Base-by-base conservation (phyloP, 805 yeast genomes). In the Wickerhamomyces bisporus region DNA sequence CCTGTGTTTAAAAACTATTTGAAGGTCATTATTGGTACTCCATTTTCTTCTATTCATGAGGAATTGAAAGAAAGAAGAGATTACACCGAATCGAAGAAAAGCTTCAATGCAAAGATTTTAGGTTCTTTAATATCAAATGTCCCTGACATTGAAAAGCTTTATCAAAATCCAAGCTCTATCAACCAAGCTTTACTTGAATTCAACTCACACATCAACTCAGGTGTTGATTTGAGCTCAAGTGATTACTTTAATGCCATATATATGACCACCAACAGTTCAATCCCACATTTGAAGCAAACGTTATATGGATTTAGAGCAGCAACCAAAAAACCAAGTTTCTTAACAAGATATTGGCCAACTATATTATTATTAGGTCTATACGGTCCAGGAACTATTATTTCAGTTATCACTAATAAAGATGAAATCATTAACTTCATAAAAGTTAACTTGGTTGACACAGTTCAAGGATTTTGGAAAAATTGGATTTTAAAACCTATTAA, bases 401-500 rank as follows among this genome's bases (percentile, higher is more conserved):
- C 61, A 38, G 43, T 73, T 2, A 64, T 82, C 52, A 61, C 70
- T 3, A 76, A 79, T 44, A 66, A 84, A 42, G 63, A 62, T 14
- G 71, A 66, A 14, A 75, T 87, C 14, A 44, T 65, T 3, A 54
- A 66, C 2, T 86, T 93, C 81, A 41, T 78, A 31, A 62, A 66
- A 35, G 65, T 66, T 35, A 81, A 82, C 37, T 54, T 86, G 6
- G 58, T 79, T 13, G 85, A 79, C n/a, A 81, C 94, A 0, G 52
- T 69, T 1, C 52, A 55, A 21, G 86, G 91, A 4, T 81, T 89
- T 49, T 73, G 80, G 67, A 60, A 68, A 24, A 87, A 89, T 57
- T 91, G 98, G 98, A 72, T 91, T 4, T 64, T 86, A 29, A 72
- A 73, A 32, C 98, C 98, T 1, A 53, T 85, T 15, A 65, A 66